Evolutionary conservation across 352 stramenopile species (phyloP).

Genomic region (Globisporangium paddicum): DNA sequence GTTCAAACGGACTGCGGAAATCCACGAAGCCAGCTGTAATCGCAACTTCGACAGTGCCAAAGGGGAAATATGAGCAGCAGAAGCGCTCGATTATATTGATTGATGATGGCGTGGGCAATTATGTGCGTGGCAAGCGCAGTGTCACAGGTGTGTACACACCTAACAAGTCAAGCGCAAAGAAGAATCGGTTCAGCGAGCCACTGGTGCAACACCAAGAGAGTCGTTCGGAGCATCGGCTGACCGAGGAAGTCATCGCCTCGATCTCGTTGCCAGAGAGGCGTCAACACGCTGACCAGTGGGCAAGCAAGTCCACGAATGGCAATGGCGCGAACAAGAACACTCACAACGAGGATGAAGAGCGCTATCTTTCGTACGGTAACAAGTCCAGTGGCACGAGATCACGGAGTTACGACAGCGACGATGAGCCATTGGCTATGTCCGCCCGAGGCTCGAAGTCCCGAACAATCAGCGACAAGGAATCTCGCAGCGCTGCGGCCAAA

Average conservation of each 20-base stretch:
- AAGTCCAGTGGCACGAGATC: conserved; percentile 19
- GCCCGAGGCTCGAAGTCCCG: neutral
- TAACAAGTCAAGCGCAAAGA: conserved; percentile 2
- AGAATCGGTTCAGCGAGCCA: conserved; percentile 16
- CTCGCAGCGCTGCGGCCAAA: neutral
- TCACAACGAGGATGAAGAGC: neutral
- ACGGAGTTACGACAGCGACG: conserved; percentile 6
- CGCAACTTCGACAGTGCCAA: conserved; percentile 27
- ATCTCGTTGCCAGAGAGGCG: neutral
- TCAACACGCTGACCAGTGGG: neutral
- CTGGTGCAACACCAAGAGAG: conserved; percentile 6
- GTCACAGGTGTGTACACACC: conserved; percentile 4
- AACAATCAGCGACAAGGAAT: conserved; percentile 1
- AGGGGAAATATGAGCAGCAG: conserved; percentile 30
- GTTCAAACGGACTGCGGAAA: conserved; percentile 43
- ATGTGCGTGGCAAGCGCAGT: conserved; percentile 7
- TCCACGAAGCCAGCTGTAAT: conserved; percentile 17
- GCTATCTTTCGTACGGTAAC: conserved; percentile 44
- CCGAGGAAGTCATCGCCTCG: conserved; percentile 7
- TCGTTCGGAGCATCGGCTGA: neutral
- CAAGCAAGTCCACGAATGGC: neutral
- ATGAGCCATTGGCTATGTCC: conserved; percentile 5
- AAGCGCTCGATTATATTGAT: conserved; percentile 49
- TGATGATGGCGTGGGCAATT: conserved; percentile 3
- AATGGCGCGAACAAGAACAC: neutral